Conservation (phyloP, 169 alveolate genomes). For the Plasmodium gonderi region DNA sequence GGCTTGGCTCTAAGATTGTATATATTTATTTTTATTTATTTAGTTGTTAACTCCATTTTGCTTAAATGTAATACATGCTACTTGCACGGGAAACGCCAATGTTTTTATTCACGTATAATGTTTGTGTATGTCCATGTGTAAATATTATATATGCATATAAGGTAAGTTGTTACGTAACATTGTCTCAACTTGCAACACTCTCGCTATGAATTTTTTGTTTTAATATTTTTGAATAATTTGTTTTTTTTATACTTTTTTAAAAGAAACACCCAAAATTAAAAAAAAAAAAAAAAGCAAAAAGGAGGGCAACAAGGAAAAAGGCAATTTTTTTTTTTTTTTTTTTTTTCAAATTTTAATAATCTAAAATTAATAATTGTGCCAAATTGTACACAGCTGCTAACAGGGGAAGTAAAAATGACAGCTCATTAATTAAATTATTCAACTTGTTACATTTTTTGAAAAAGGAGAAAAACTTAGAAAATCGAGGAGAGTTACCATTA, state of each 20-base stretch:
- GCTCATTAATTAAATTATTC: neutral
- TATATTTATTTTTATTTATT: neutral
- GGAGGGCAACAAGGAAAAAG: too few species aligned
- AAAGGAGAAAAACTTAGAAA: neutral
- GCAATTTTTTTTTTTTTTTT: too few species aligned
- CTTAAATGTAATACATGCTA: neutral
- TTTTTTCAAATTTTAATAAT: neutral
- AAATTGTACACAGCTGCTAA: neutral
- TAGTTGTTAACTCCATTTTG: neutral
- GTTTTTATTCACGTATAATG: neutral
- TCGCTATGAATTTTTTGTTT: too few species aligned
- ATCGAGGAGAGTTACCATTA: neutral
- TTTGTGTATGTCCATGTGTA: neutral
- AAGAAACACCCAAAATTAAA: slow-evolving; percentile 1
- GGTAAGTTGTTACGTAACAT: neutral
- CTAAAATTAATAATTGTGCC: neutral
- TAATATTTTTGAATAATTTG: neutral
- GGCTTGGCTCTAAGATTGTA: neutral
- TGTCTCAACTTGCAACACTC: too few species aligned
- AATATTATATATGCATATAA: neutral
- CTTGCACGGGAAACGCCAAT: neutral
- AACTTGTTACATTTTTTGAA: neutral
- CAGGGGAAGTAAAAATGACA: too few species aligned
- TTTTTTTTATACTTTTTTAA: neutral
- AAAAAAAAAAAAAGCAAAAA: neutral